These are phyloP conservation scores for Alnus glutinosa DNA, from an alignment of 306 rosid species.

Conservation along the genomic window DNA sequence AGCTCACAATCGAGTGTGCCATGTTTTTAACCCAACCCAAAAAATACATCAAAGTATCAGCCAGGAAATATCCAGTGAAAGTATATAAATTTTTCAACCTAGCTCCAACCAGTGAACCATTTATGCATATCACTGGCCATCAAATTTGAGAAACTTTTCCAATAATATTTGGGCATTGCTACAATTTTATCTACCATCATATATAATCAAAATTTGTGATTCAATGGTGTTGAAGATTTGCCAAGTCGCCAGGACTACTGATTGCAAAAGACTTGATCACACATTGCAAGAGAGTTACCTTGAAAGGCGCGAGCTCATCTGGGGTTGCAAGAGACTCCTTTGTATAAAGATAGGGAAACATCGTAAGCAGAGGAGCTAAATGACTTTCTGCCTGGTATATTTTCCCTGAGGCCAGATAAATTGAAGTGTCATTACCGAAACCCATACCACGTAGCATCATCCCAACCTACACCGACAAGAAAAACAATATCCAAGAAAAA, in stretches of 20 bases:
- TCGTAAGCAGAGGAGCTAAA: conserved; percentile 66
- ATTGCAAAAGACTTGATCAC: not conserved
- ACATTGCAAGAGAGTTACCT: conserved; percentile 41
- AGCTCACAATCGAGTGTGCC: too few relatives aligned
- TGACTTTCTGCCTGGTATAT: conserved; percentile 73
- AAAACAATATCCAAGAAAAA: conserved; percentile 35
- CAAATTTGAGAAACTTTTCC: too few relatives aligned
- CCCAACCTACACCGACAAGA: conserved; percentile 68
- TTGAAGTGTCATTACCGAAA: conserved; percentile 71
- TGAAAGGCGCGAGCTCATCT: conserved; percentile 84
- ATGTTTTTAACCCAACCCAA: too few relatives aligned
- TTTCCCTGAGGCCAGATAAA: conserved; percentile 91
- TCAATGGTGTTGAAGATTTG: not conserved
- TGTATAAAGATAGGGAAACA: conserved; percentile 87
- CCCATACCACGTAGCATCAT: conserved; percentile 97
- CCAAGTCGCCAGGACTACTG: not conserved
- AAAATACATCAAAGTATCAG: too few relatives aligned
- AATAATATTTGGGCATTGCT: too few relatives aligned
- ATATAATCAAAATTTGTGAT: not conserved
- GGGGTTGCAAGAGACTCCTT: conserved; percentile 84
- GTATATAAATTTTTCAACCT: too few relatives aligned
- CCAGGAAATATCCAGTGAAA: too few relatives aligned
- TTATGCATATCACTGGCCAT: too few relatives aligned
- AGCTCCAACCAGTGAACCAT: too few relatives aligned
- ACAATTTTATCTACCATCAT: not conserved